These are phyloP conservation scores for Fremontodendron californicum DNA, from an alignment of 345 rosid genomes.

Conservation along the genomic window DNA sequence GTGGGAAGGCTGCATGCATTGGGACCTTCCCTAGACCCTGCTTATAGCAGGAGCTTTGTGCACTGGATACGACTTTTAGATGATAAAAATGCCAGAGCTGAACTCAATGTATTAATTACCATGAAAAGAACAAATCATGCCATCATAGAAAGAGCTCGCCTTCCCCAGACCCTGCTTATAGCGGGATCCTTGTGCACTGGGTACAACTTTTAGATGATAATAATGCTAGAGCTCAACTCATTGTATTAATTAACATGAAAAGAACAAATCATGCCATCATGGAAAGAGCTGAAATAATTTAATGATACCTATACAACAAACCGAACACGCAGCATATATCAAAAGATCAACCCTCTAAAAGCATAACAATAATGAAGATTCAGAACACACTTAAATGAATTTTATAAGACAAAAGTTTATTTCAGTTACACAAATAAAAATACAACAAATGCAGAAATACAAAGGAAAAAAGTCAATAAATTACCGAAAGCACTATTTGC, in stretches of 20 bases:
- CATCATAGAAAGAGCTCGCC: neutral
- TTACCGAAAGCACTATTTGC: slow-evolving; percentile 85
- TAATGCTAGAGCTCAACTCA: neutral
- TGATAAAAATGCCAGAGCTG: neutral
- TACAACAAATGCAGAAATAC: neutral
- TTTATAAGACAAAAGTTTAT: neutral
- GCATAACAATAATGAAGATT: neutral
- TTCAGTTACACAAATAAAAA: neutral
- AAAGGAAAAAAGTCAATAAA: slow-evolving; percentile 2
- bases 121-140: neutral
- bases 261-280: neutral
- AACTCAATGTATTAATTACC: neutral
- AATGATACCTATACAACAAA: neutral
- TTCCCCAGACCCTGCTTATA: no score
- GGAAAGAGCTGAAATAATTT: slow-evolving; percentile 1
- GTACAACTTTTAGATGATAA: neutral
- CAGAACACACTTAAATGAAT: neutral
- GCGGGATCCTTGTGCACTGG: neutral
- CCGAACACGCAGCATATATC: neutral
- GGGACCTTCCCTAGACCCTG: neutral
- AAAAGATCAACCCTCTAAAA: neutral
- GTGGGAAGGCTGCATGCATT: neutral
- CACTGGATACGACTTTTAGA: neutral
- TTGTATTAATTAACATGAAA: neutral
- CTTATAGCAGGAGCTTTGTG: neutral